phyloP scores from a whole-genome alignment of 2,329 filamentous ascomycete species.

The Aspergillus brasiliensis region DNA sequence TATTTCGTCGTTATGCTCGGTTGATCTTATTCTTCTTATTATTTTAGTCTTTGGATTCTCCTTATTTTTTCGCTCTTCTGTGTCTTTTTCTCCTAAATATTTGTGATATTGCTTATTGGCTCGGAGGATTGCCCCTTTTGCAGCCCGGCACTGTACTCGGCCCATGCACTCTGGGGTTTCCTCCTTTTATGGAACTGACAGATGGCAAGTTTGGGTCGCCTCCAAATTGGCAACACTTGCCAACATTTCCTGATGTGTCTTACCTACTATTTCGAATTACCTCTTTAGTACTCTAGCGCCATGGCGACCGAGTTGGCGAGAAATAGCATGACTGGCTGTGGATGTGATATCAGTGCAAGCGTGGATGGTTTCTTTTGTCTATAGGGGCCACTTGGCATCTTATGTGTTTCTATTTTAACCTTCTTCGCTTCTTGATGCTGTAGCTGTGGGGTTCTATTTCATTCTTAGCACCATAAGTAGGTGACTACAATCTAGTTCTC shows the following conservation, averaged over 20 bases:
- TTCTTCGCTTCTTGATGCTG: conserved; percentile 1
- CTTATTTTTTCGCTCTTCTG: background rate
- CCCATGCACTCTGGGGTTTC: background rate
- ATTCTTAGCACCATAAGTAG: background rate
- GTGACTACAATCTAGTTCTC: background rate
- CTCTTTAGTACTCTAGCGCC: background rate
- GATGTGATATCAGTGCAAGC: conserved; percentile 7
- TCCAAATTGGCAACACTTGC: background rate
- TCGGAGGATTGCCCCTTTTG: background rate
- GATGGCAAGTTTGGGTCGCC: background rate
- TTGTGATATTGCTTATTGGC: conserved; percentile 9
- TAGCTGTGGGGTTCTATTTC: background rate
- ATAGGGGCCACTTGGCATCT: background rate
- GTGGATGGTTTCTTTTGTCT: background rate
- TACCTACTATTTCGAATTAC: background rate
- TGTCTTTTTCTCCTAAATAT: background rate
- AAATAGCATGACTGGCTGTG: conserved; percentile 6
- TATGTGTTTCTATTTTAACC: background rate
- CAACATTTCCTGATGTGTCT: background rate
- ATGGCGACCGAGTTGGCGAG: background rate
- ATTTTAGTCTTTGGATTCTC: conserved; percentile 2
- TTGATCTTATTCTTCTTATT: background rate
- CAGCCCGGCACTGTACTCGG: background rate
- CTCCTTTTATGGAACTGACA: background rate
- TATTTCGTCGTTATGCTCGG: conserved; percentile 14